Base-by-base conservation (phyloP, 2,329 filamentous ascomycete species). In the Botrytis tulipae region DNA sequence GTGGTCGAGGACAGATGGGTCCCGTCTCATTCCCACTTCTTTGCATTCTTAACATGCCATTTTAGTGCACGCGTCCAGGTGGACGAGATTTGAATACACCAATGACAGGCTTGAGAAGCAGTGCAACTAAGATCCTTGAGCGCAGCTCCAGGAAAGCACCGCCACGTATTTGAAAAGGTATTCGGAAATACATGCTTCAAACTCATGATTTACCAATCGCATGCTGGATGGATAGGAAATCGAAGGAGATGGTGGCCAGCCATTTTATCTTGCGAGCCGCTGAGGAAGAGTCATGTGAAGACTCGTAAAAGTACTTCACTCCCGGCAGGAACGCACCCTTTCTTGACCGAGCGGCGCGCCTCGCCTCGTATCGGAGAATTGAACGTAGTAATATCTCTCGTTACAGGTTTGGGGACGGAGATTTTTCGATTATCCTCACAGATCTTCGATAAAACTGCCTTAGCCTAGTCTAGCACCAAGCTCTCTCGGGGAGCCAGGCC, bases 1-100 rank as follows among this genome's bases (percentile, higher is more conserved):
- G 20, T 74, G 61, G 65, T 77, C 75, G 54, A 76, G 76, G 0
- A 76, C 37, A 6, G 78, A 79, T 16, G 62, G 76, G 4, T 29
- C n/a, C 48, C 71, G 59, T 25, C 72, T 72, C 4, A 71, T 74
- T 7, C 72, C 70, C 32, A 76, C 74, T 9, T 73, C 69, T 48
- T 67, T 14, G 74, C 44, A 78, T 40, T n/a, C 60, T 70, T 29
- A 63, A 51, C 48, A n/a, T 75, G 35, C 59, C 76, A 9, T 72
- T 76, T 51, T 51, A 6, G 25, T 51, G 14, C 25, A 51, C 2
- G 22, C 48, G 10, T n/a, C 25, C 48, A 51, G 48, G 10, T 7
- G 48, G 12, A n/a, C 7, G 10, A n/a, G 48, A 51, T n/a, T 51
- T 6, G 2, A n/a, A 51, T n/a, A n/a, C 4, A n/a, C 48, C 25